Evolutionary conservation across 345 rosid genomes (phyloP).

Genomic region (Trapa bicornis): DNA sequence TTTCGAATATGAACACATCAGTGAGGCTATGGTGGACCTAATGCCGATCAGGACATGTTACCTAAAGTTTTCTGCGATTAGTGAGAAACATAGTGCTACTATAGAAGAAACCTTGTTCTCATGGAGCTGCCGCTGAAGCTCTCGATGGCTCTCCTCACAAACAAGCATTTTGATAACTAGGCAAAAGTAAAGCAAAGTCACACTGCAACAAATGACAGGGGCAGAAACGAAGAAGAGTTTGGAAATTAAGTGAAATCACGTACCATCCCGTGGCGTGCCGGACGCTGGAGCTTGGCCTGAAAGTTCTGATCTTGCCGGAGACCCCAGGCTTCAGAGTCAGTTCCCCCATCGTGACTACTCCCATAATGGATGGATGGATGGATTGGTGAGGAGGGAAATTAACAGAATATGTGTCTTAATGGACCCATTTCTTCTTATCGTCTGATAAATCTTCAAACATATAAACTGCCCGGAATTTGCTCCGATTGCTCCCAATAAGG

Average conservation of each 20-base stretch:
- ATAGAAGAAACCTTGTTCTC: too few species aligned
- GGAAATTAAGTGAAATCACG: background rate
- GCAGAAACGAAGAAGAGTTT: background rate
- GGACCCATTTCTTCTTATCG: background rate
- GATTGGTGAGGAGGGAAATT: background rate
- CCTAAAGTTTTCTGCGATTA: too few species aligned
- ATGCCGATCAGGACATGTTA: too few species aligned
- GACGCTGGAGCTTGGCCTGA: constrained; percentile 79
- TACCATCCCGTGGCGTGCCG: constrained; percentile 98
- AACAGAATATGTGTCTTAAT: background rate
- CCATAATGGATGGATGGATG: constrained; percentile 5
- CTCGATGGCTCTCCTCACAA: background rate
- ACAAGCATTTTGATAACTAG: background rate
- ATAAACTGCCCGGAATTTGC: background rate
- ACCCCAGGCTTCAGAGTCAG: constrained; percentile 49
- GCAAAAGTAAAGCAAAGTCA: background rate
- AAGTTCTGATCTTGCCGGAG: constrained; percentile 67
- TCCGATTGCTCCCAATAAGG: background rate
- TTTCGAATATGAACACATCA: too few species aligned
- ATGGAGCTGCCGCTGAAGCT: too few species aligned
- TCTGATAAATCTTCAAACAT: background rate
- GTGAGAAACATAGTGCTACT: too few species aligned
- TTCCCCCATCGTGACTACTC: constrained; percentile 67
- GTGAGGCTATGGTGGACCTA: too few species aligned
- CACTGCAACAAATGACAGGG: too few species aligned